Evolutionary conservation across 345 rosid species (phyloP).

Genomic region (Atalantia buxifolia): DNA sequence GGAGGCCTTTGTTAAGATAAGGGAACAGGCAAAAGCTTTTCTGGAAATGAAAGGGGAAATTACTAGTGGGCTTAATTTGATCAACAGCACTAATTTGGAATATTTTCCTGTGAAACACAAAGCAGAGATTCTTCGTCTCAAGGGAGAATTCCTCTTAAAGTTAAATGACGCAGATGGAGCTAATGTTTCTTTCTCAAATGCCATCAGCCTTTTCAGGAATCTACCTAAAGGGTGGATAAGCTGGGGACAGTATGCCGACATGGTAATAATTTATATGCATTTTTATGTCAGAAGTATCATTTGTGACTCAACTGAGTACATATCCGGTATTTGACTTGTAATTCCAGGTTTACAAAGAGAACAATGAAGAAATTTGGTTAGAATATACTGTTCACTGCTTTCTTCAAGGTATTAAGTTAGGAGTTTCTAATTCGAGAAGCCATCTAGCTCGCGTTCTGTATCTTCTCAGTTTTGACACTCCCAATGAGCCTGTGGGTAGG

Average conservation of each 20-base stretch:
- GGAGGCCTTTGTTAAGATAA: constrained; percentile 98
- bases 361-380: constrained; percentile 89
- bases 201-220: constrained; percentile 79
- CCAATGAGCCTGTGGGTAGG: constrained; percentile 91
- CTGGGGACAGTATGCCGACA: constrained; percentile 97
- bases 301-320: not conserved
- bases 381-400: constrained; percentile 97
- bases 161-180: constrained; percentile 79
- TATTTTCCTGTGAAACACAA: constrained; percentile 82
- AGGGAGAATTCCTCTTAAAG: constrained; percentile 81
- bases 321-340: constrained; percentile 17
- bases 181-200: constrained; percentile 78
- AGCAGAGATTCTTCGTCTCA: constrained; percentile 84
- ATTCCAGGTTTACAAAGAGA: constrained; percentile 79
- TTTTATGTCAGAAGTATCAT: constrained; percentile 1
- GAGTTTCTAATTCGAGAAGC: constrained; percentile 92
- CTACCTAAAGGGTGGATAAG: constrained; percentile 99
- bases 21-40: constrained; percentile 97
- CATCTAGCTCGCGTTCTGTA: constrained; percentile 94
- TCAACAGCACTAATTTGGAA: constrained; percentile 87
- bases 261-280: constrained; percentile 49
- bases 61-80: constrained; percentile 78
- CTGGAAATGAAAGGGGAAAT: constrained; percentile 95
- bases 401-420: constrained; percentile 97
- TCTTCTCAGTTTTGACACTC: constrained; percentile 95